Base-by-base conservation (phyloP, 2,329 filamentous ascomycete species). In the Cyclaneusma minus region DNA sequence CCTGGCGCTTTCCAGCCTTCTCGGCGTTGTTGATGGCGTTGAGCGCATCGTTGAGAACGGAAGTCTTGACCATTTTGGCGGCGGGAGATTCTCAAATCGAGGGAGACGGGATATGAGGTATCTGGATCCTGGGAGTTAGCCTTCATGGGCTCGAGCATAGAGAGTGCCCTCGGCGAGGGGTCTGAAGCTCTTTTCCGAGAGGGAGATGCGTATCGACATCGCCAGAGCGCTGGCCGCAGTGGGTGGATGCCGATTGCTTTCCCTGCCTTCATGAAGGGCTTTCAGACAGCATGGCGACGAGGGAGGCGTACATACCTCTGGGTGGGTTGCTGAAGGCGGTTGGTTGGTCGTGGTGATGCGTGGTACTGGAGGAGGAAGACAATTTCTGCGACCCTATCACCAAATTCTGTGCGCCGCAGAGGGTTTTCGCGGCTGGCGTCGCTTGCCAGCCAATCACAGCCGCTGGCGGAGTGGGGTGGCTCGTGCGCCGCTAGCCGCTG, bases 21-120 rank as follows among this genome's bases (percentile, higher is more conserved):
- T 98, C 91, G 71, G 89, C 89, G 64, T 98, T 98, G 84, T 98
- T 98, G 79, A 98, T 95, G 69, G 75, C 70, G 62, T 93, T 93
- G 54, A 94, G 80, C 58, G 82, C 84, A 78, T 98, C 89, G 74
- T 95, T 91, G 63, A 98, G 85, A 55, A 95, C 89, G 60, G 84
- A 93, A 54, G 89, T 95, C 69, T 82, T 84, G 64, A 94, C 85
- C 87, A 98, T 98, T 58, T 80, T 94, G 73, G 57, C 74, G 72
- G 68, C 47, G 45, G 52, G 68, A 82, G 77, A 83, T 83, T 83
- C 76, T 84, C 76, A 78, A 67, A 67, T 79, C 75, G 62, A 55
- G 45, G 46, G 48, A 37, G 25, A 40, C 40, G 45, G 52, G 60
- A 68, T 59, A 58, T 68, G 68, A 74, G 68, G 68, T 74, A 68